phyloP scores from a whole-genome alignment of 352 stramenopile genomes.

The Phytophthora melonis region DNA sequence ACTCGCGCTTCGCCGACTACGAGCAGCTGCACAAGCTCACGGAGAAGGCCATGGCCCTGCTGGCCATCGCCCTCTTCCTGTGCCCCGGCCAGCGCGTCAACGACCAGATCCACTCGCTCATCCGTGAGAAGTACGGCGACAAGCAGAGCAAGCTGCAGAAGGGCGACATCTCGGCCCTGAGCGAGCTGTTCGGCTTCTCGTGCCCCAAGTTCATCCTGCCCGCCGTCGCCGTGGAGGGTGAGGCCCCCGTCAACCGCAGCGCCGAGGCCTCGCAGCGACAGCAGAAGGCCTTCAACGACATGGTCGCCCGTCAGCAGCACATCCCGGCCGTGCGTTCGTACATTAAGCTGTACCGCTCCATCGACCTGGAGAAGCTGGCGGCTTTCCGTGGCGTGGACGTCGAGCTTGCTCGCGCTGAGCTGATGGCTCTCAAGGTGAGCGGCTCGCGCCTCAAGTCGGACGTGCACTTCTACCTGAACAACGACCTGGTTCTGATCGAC shows the following conservation, averaged over 20 bases:
- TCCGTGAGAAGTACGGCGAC: conserved; percentile 96
- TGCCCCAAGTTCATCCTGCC: conserved; percentile 96
- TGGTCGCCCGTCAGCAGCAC: conserved; percentile 90
- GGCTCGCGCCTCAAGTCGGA: conserved; percentile 71
- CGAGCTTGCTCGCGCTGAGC: conserved; percentile 72
- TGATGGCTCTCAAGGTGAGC: conserved; percentile 86
- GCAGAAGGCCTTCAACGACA: conserved; percentile 89
- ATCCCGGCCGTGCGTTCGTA: conserved; percentile 94
- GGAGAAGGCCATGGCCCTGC: conserved; percentile 95
- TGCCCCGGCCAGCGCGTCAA: conserved; percentile 88
- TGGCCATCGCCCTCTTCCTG: conserved; percentile 92
- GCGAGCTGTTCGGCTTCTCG: conserved; percentile 93
- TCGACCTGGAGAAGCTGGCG: conserved; percentile 95
- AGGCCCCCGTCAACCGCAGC: conserved; percentile 65
- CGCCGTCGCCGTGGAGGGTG: conserved; percentile 64
- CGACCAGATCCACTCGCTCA: conserved; percentile 86
- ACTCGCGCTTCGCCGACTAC: conserved; percentile 92
- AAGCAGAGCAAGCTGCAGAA: conserved; percentile 91
- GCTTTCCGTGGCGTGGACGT: conserved; percentile 89
- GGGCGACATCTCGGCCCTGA: conserved; percentile 80
- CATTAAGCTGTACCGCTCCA: conserved; percentile 97
- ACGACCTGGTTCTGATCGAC: conserved; percentile 85
- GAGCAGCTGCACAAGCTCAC: conserved; percentile 96
- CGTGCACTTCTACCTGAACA: conserved; percentile 85
- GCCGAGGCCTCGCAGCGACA: conserved; percentile 78